phyloP scores from a whole-genome alignment of 768 basidiomycete species.

The Rhodotorula sphaerocarpa region DNA sequence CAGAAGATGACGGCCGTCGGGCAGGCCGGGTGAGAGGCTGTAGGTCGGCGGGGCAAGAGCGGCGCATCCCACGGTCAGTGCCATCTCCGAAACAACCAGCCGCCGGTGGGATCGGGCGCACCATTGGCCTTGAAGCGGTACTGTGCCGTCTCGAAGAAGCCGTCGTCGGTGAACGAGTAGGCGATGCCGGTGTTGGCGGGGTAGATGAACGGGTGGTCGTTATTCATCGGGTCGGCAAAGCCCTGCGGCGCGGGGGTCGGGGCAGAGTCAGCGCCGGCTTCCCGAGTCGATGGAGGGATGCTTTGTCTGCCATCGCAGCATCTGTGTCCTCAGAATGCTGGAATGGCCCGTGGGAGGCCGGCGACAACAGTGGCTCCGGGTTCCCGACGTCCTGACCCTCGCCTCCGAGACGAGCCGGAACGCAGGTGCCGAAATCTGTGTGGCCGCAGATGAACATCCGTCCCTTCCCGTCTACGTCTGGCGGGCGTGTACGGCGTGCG shows the following conservation, averaged over 20 bases:
- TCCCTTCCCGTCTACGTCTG: too few species aligned
- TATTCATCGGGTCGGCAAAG: constrained; percentile 75
- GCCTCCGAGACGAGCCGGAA: too few species aligned
- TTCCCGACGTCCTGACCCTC: too few species aligned
- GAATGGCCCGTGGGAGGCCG: too few species aligned
- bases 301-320: too few species aligned
- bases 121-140: constrained; percentile 86
- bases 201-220: constrained; percentile 62
- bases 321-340: too few species aligned
- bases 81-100: neutral
- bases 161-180: constrained; percentile 51
- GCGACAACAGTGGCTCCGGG: neutral
- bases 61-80: too few species aligned
- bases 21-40: constrained; percentile 75
- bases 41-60: too few species aligned
- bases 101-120: constrained; percentile 39
- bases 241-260: constrained; percentile 47
- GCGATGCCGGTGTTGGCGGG: constrained; percentile 74
- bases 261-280: neutral
- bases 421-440: too few species aligned
- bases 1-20: constrained; percentile 80
- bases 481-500: too few species aligned
- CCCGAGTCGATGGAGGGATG: too few species aligned
- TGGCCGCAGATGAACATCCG: too few species aligned
- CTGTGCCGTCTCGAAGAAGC: constrained; percentile 78